phyloP scores from a whole-genome alignment of 2,329 filamentous ascomycete genomes.

The Phialemonium atrogriseum region DNA sequence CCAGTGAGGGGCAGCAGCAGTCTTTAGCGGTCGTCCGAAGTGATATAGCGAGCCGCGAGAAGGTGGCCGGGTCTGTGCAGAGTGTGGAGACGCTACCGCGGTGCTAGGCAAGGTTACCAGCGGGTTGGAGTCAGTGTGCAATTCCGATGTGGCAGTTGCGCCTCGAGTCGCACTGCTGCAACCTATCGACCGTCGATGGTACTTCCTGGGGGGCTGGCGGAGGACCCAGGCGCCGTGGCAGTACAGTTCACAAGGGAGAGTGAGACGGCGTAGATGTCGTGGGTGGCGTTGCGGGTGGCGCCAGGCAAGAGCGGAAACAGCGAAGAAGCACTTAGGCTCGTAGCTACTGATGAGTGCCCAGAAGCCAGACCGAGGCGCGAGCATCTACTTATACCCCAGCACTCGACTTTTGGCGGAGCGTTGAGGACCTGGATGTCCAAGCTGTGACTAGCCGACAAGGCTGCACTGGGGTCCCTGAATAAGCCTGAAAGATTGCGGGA shows the following conservation, averaged over 20 bases:
- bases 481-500: too few species aligned
- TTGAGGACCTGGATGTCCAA: too few species aligned
- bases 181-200: constrained; percentile 2
- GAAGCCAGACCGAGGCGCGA: too few species aligned
- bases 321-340: constrained; percentile 1
- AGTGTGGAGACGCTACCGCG: constrained; percentile 13
- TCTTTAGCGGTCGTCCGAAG: constrained; percentile 5
- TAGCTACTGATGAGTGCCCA: constrained; percentile 1
- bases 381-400: too few species aligned
- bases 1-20: constrained; percentile 3
- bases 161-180: constrained; percentile 9
- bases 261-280: not conserved
- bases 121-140: constrained; percentile 13
- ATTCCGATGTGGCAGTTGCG: constrained; percentile 8
- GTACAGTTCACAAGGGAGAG: not conserved
- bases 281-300: not conserved
- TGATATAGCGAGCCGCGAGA: constrained; percentile 3
- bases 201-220: not conserved
- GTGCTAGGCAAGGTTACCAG: constrained; percentile 15
- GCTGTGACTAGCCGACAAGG: too few species aligned
- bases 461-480: too few species aligned
- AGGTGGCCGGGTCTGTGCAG: constrained; percentile 13
- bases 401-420: too few species aligned
- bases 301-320: not conserved
- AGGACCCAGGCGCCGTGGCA: too few species aligned